These are phyloP conservation scores for Trichoderma guizhouense DNA, from an alignment of 2,329 filamentous ascomycete species.

Conservation along the genomic window DNA sequence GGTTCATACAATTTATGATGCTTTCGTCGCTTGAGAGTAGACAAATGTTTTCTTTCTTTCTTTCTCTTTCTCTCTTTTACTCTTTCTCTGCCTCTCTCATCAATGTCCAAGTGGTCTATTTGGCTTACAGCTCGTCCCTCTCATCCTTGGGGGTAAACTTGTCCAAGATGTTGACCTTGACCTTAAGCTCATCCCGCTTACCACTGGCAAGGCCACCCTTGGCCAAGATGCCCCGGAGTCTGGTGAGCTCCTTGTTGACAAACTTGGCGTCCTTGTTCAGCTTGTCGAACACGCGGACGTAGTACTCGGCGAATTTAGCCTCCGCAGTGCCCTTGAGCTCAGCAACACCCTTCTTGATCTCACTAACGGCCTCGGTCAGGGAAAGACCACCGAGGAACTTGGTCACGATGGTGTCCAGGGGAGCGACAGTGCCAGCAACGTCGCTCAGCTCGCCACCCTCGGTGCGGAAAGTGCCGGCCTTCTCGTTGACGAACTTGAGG, in stretches of 20 bases:
- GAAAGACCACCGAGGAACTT: slow-evolving; percentile 65
- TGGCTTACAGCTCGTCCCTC: slow-evolving; percentile 50
- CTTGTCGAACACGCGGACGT: slow-evolving; percentile 88
- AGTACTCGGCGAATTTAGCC: slow-evolving; percentile 87
- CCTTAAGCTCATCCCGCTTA: slow-evolving; percentile 85
- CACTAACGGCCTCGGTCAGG: slow-evolving; percentile 61
- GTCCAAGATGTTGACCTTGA: slow-evolving; percentile 82
- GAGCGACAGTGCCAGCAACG: slow-evolving; percentile 76
- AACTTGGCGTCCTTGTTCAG: slow-evolving; percentile 72
- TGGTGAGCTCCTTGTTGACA: slow-evolving; percentile 78
- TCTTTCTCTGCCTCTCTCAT: not conserved
- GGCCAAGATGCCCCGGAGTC: slow-evolving; percentile 73
- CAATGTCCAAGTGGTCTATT: not conserved
- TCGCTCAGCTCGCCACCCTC: slow-evolving; percentile 76
- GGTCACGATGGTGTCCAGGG: slow-evolving; percentile 71
- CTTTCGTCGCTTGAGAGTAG: slow-evolving; percentile 10
- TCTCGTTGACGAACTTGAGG: slow-evolving; percentile 78
- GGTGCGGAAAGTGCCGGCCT: slow-evolving; percentile 81
- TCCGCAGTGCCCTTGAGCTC: slow-evolving; percentile 59
- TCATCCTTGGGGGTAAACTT: slow-evolving; percentile 64
- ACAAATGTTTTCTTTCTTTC: not conserved
- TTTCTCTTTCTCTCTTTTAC: not conserved
- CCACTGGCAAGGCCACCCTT: slow-evolving; percentile 82
- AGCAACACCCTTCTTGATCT: slow-evolving; percentile 69
- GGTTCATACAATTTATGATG: slow-evolving; percentile 11